Conservation (phyloP, 352 stramenopile genomes). For the Globisporangium echinulatum region DNA sequence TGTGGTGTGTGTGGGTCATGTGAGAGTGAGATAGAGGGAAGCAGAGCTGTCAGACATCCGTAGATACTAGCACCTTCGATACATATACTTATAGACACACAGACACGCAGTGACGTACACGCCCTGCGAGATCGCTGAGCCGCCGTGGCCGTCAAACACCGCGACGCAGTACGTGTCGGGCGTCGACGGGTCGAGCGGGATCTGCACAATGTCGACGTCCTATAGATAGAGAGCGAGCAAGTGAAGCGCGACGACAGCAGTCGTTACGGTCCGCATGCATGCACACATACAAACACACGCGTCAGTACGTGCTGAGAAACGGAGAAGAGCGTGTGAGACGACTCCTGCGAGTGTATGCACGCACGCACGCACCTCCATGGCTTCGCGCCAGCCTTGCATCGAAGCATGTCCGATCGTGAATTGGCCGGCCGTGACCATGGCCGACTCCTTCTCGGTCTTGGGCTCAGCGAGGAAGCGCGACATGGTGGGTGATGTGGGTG, state of each 20-base stretch:
- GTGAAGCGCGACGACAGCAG: background rate
- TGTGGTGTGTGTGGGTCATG: constrained; percentile 10
- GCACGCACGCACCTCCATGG: constrained; percentile 61
- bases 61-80: background rate
- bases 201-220: constrained; percentile 69
- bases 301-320: background rate
- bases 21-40: background rate
- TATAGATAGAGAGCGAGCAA: constrained; percentile 11
- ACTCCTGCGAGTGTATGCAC: background rate
- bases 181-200: constrained; percentile 50
- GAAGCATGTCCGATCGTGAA: constrained; percentile 59
- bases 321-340: background rate
- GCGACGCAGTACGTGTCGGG: constrained; percentile 62
- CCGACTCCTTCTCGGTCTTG: constrained; percentile 67
- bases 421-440: constrained; percentile 27
- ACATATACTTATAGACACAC: no score
- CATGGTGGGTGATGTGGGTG: constrained; percentile 26
- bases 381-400: constrained; percentile 84
- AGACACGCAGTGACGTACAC: constrained; percentile 32
- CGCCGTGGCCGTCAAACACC: constrained; percentile 83
- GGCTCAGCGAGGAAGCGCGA: constrained; percentile 82
- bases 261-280: background rate
- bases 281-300: background rate
- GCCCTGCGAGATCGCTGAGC: constrained; percentile 52
- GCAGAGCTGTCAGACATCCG: background rate